Percentiles rank a stretch among this genome's conserved stretches.
phyloP scores from a whole-genome alignment of 2,329 filamentous ascomycete genomes.

The Hymenoscyphus salicellus region DNA sequence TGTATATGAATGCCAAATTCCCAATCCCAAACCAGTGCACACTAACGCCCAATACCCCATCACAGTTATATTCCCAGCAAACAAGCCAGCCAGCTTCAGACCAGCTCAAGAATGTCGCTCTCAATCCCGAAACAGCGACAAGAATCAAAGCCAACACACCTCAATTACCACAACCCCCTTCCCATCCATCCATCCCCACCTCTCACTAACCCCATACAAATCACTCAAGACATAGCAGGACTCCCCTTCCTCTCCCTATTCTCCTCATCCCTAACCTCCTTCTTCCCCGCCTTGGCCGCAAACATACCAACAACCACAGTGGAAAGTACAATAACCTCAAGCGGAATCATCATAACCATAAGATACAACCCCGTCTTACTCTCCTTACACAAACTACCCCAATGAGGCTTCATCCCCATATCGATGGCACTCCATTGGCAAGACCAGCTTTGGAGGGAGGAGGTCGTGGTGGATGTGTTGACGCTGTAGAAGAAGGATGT shows the following conservation, averaged over 20 bases:
- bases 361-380: slow-evolving; percentile 54
- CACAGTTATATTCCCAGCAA: background rate
- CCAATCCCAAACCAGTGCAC: no score
- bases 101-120: background rate
- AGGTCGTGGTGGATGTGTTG: slow-evolving; percentile 50
- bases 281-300: slow-evolving; percentile 43
- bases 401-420: slow-evolving; percentile 53
- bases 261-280: slow-evolving; percentile 9
- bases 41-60: no score
- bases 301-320: slow-evolving; percentile 46
- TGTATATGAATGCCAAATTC: no score
- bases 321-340: slow-evolving; percentile 50
- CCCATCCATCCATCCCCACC: background rate
- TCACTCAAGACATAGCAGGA: slow-evolving; percentile 30
- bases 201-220: background rate
- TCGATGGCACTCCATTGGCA: slow-evolving; percentile 57
- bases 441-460: slow-evolving; percentile 60
- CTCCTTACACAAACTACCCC: slow-evolving; percentile 55
- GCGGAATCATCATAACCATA: slow-evolving; percentile 54
- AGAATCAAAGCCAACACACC: background rate
- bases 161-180: background rate
- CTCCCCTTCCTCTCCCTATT: slow-evolving; percentile 33
- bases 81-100: background rate
- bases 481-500: slow-evolving; percentile 57
- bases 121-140: background rate